Conservation (phyloP, 148 eudicot species). For the Polygonum aviculare region DNA sequence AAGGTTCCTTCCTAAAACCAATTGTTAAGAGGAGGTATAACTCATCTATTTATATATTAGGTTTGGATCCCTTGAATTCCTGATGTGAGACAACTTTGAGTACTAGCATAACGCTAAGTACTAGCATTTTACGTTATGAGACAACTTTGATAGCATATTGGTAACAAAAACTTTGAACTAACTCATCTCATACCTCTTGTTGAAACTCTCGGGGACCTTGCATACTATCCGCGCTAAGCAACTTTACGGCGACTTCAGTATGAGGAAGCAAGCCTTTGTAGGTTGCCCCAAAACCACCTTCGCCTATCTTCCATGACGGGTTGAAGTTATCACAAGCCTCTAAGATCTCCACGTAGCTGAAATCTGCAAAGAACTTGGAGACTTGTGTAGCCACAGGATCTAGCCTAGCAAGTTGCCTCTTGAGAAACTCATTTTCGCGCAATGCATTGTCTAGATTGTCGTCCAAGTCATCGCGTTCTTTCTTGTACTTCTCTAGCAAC, state of each 20-base stretch:
- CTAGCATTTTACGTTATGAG: no score
- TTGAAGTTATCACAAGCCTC: constrained; percentile 55
- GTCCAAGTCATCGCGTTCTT: constrained; percentile 59
- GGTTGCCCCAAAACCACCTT: constrained; percentile 73
- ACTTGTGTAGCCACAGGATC: constrained; percentile 24
- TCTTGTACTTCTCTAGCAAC: constrained; percentile 54
- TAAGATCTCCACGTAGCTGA: constrained; percentile 59
- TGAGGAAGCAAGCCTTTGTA: constrained; percentile 55
- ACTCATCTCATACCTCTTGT: constrained; percentile 56
- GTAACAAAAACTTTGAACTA: no score
- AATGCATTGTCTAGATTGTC: constrained; percentile 54
- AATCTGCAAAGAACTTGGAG: constrained; percentile 46
- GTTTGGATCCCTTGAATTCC: no score
- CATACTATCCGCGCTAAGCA: constrained; percentile 41
- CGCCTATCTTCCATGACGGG: constrained; percentile 59
- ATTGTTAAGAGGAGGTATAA: no score
- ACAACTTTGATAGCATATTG: no score
- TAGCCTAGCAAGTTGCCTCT: constrained; percentile 25
- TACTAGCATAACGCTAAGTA: no score
- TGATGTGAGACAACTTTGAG: no score
- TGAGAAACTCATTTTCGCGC: constrained; percentile 38
- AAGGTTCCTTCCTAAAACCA: no score
- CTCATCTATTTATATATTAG: no score
- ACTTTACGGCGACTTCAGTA: constrained; percentile 73
- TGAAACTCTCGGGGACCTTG: constrained; percentile 70